Conservation (phyloP, 441 rosid genomes). For the Breynia disticha region DNA sequence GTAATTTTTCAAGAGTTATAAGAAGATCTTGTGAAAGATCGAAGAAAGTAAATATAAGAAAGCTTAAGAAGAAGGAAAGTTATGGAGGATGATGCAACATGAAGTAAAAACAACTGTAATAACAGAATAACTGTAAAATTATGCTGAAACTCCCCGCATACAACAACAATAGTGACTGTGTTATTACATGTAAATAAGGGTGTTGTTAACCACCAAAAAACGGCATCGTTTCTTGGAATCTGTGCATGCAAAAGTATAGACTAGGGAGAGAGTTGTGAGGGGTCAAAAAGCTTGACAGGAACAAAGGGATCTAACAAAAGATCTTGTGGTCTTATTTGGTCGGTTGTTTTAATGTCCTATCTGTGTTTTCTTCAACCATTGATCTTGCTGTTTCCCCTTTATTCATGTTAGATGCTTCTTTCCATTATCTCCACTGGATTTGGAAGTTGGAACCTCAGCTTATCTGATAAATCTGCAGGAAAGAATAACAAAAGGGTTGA, state of each 20-base stretch:
- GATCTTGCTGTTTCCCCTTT: conserved; percentile 29
- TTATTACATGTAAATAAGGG: background rate
- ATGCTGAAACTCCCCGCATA: background rate
- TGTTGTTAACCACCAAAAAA: conserved; percentile 4
- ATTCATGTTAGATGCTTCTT: conserved; percentile 23
- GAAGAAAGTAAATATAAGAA: too few relatives aligned
- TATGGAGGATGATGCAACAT: conserved; percentile 7
- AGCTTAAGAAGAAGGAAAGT: conserved; percentile 3
- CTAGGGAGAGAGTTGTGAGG: conserved; percentile 2
- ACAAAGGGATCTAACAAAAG: conserved; percentile 23
- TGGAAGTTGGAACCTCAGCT: conserved; percentile 8
- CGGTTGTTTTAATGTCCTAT: conserved; percentile 22
- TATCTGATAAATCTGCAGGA: conserved; percentile 10
- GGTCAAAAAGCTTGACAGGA: conserved; percentile 25
- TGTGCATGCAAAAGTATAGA: conserved; percentile 19
- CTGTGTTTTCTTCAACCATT: conserved; percentile 19
- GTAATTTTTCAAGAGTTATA: too few relatives aligned
- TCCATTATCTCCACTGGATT: background rate
- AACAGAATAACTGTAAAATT: conserved; percentile 24
- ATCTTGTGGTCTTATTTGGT: conserved; percentile 33
- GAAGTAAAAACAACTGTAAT: conserved; percentile 22
- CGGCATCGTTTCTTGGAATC: conserved; percentile 12
- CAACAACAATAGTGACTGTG: background rate
- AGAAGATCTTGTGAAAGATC: too few relatives aligned
- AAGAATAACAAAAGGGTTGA: background rate